Base-by-base conservation (phyloP, 78 protist species). In the Capsaspora owczarzaki region DNA sequence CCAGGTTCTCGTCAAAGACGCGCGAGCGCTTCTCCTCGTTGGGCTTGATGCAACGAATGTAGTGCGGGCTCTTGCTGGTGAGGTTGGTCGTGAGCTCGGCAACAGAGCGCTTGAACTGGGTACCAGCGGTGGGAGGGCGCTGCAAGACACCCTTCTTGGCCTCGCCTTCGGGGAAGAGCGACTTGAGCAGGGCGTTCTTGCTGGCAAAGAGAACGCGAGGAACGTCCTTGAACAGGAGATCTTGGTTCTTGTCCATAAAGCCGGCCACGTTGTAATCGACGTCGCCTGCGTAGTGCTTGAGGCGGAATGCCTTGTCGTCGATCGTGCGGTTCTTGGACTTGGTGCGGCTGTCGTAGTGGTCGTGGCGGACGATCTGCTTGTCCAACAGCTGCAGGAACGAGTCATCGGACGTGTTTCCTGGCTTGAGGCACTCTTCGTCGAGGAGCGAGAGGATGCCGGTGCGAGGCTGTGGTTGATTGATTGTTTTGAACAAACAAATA, bases 31-130 rank as follows among this genome's bases (percentile, higher is more conserved):
- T 74, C 56, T 19, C 41, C 46, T 87, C 86, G 81, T 93, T 93
- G 53, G 96, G 93, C 81, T 90, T 88, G 87, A 93, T 89, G 89
- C 96, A 93, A 35, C 96, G 93, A 31, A 93, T 66, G 80, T 93
- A 93, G 83, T 89, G 92, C 0, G 93, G 95, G 22, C 69, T 53
- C 53, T 40, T 70, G 37, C 20, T 27, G 76, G 2, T 2, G 29
- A 70, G 76, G 53, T 14, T 70, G 23, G 12, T 29, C 47, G 42
- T 70, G 42, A 70, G 76, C 56, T 2, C 10, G 29, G 12, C 38
- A 20, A 70, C 2, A 14, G 38, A 27, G 40, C 0, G 14, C 78
- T 72, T 72, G 78, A 72, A 72, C 43, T 29, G 40, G 16, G 61
- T 44, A 42, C 61, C 78, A 0, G 61, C 38, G 4, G 78, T 72